Base-by-base conservation (phyloP, 2,329 filamentous ascomycete genomes). In the Gremmenia infestans region DNA sequence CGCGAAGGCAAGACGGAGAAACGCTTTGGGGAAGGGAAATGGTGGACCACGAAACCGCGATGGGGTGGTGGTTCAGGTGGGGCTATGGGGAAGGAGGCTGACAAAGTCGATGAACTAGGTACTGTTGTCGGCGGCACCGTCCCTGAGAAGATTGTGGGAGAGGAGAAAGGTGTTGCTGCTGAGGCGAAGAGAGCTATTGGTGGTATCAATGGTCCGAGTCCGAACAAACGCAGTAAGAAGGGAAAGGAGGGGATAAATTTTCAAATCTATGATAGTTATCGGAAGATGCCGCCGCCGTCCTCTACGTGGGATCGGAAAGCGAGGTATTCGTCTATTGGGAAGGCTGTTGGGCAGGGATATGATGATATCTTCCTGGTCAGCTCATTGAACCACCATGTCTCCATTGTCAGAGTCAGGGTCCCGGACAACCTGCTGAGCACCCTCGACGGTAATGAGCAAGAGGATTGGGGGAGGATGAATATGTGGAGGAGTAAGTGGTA, bases 31-130 rank as follows among this genome's bases (percentile, higher is more conserved):
- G 76, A 83, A 52, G 78, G 74, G 17, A 72, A 78, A 57, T 87
- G 83, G 83, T 87, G 83, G 83, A 76, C 81, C 0, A 78, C 75
- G 7, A 77, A 76, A 63, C 79, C 75, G 36, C 78, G 83, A 54
- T 87, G 83, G 83, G 83, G 83, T 51, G 83, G 83, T 48, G 83
- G 82, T 3, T 65, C 78, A 8, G 83, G 83, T 35, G 83, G 83
- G 0, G 80, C 82, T 3, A 85, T 86, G 59, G 83, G 83, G 2
- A 76, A 80, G 25, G 83, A 87, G 69, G 72, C 81, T 2, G 67
- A 68, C 14, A 67, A 61, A 32, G 28, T 52, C 2, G 59, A 63
- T 25, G 40, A 50, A 23, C n/a, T 47, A 9, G 35, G 47, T 17
- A 22, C 54, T 43, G 40, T 28, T 45, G 50, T 60, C 15, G 32